Evolutionary conservation across 192 early-diverging fungal genomes (phyloP).

Genomic region (Ambispora gerdemannii): DNA sequence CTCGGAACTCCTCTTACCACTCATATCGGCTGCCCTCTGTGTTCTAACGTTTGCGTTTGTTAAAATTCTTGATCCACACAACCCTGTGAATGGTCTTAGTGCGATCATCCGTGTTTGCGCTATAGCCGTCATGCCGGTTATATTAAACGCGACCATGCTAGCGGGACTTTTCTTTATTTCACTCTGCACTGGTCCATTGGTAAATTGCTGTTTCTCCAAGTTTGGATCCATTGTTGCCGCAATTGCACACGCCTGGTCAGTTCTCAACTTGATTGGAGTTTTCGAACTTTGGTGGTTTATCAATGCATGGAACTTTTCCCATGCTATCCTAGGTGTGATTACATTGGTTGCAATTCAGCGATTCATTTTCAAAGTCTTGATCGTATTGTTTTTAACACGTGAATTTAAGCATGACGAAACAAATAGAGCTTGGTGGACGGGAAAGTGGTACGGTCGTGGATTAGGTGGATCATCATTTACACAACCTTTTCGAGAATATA

Average conservation of each 20-base stretch:
- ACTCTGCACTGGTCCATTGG: conserved; percentile 57
- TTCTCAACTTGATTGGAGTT: conserved; percentile 56
- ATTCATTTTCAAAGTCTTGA: conserved; percentile 65
- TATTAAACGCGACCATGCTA: conserved; percentile 62
- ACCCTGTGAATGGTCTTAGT: conserved; percentile 37
- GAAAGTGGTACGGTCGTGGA: conserved; percentile 75
- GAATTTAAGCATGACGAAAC: conserved; percentile 82
- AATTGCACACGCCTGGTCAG: conserved; percentile 58
- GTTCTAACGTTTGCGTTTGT: conserved; percentile 65
- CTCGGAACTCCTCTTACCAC: conserved; percentile 67
- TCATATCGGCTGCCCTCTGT: conserved; percentile 60
- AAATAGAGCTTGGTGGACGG: conserved; percentile 86
- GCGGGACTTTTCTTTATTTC: conserved; percentile 64
- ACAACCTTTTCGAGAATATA: conserved; percentile 73
- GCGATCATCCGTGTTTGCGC: conserved; percentile 57
- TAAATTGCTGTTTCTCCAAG: conserved; percentile 60
- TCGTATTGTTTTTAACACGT: conserved; percentile 67
- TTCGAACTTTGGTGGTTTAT: conserved; percentile 65
- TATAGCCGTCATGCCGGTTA: conserved; percentile 66
- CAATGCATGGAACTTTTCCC: conserved; percentile 61
- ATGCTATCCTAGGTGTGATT: conserved; percentile 65
- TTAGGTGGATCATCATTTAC: conserved; percentile 60
- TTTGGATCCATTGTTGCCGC: conserved; percentile 74
- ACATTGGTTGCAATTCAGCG: conserved; percentile 65
- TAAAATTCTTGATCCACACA: conserved; percentile 50